These are phyloP conservation scores for Fusarium sp. DNA, from an alignment of 2,329 filamentous ascomycete species.

Conservation along the genomic window DNA sequence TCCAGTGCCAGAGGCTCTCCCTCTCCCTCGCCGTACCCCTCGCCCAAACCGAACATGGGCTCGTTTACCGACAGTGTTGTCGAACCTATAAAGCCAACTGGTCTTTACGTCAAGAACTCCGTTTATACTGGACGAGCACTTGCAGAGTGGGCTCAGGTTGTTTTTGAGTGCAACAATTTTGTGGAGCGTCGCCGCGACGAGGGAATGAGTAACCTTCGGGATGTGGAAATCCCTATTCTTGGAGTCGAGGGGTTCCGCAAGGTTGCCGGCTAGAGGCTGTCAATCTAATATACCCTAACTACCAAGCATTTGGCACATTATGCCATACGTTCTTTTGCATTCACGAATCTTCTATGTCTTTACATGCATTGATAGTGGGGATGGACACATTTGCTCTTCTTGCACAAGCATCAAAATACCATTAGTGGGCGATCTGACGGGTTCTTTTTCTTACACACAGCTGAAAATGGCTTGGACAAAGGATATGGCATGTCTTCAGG, in stretches of 20 bases:
- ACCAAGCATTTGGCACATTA: conserved; percentile 4
- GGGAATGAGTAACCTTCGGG: conserved; percentile 73
- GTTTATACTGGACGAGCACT: conserved; percentile 79
- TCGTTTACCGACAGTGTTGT: conserved; percentile 50
- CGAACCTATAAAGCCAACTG: conserved; percentile 62
- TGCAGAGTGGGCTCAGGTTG: conserved; percentile 82
- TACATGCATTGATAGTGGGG: conserved; percentile 20
- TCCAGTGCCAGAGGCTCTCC: conserved; percentile 23
- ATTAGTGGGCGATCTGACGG: conserved; percentile 30
- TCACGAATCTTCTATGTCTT: conserved; percentile 23
- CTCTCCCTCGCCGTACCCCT: conserved; percentile 18
- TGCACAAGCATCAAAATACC: conserved; percentile 31
- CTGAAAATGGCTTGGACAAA: conserved; percentile 9
- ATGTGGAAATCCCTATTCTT: conserved; percentile 71
- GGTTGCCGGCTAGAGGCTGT: conserved; percentile 47
- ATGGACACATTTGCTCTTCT: conserved; percentile 37
- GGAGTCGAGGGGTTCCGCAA: conserved; percentile 60
- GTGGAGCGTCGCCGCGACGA: conserved; percentile 81
- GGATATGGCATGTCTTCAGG: conserved; percentile 26
- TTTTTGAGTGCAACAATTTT: conserved; percentile 85
- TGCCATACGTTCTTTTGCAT: conserved; percentile 14
- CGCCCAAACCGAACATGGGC: conserved; percentile 46
- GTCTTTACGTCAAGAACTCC: conserved; percentile 60
- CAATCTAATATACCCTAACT: conserved; percentile 11
- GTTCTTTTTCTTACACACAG: conserved; percentile 32